Percentiles rank a stretch among this genome's conserved stretches.
These are phyloP conservation scores for Kluyveromyces nonfermentans DNA, from an alignment of 805 yeast genomes.

Conservation along the genomic window DNA sequence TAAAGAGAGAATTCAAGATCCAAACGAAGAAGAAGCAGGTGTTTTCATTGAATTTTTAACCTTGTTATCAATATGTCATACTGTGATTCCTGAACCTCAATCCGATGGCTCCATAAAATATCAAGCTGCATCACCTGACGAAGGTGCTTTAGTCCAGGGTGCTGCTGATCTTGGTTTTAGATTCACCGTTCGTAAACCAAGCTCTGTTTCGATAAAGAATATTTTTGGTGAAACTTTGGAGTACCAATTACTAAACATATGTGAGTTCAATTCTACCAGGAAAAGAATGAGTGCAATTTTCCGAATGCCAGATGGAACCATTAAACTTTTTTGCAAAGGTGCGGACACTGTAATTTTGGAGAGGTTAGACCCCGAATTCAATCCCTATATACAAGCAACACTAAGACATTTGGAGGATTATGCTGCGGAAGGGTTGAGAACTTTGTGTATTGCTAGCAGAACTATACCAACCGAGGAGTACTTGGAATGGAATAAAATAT, in stretches of 20 bases:
- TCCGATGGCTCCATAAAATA: constrained; percentile 65
- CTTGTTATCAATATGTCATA: constrained; percentile 85
- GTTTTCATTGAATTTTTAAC: constrained; percentile 71
- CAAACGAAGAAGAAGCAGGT: constrained; percentile 36
- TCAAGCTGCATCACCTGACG: constrained; percentile 99
- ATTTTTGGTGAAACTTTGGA: constrained; percentile 42
- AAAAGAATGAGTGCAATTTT: constrained; percentile 96
- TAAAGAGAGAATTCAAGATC: constrained; percentile 35
- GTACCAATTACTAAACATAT: constrained; percentile 77
- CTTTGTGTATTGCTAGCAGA: constrained; percentile 84
- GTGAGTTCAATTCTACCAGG: constrained; percentile 96
- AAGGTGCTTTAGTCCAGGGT: constrained; percentile 96
- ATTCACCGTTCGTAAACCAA: constrained; percentile 80
- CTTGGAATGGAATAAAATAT: constrained; percentile 51
- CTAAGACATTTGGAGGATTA: constrained; percentile 86
- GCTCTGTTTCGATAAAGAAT: constrained; percentile 56
- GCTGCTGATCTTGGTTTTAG: constrained; percentile 83
- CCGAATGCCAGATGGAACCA: constrained; percentile 88
- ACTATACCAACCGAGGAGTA: constrained; percentile 76
- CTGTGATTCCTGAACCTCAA: constrained; percentile 86
- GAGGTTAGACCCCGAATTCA: constrained; percentile 55
- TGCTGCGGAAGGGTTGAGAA: constrained; percentile 92
- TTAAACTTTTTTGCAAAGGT: constrained; percentile 87
- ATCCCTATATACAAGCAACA: constrained; percentile 78
- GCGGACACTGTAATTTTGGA: constrained; percentile 95